These are phyloP conservation scores for Aristolochia californica DNA, from an alignment of 164 flowering plant genomes.

Conservation along the genomic window DNA sequence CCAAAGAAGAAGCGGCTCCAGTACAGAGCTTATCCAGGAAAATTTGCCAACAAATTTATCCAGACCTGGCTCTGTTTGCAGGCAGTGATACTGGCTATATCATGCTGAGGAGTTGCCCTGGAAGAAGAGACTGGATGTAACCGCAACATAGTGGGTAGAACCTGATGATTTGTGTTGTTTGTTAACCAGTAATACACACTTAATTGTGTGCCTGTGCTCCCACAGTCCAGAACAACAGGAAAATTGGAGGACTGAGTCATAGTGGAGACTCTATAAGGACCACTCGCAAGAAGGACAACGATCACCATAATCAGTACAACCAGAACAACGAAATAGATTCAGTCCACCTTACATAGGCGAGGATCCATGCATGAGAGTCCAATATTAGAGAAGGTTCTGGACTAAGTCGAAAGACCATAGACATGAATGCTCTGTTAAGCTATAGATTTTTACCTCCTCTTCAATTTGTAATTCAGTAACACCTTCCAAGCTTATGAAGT, in stretches of 20 bases:
- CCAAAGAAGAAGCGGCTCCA: constrained; percentile 51
- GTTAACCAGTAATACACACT: constrained; percentile 43
- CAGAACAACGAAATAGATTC: too few relatives aligned
- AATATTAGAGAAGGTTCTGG: too few relatives aligned
- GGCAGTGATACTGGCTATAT: constrained; percentile 49
- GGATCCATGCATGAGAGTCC: too few relatives aligned
- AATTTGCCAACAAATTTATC: constrained; percentile 42
- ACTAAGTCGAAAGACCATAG: too few relatives aligned
- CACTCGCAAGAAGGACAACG: too few relatives aligned
- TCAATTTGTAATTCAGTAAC: too few relatives aligned
- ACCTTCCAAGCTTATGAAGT: too few relatives aligned
- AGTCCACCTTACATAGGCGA: too few relatives aligned
- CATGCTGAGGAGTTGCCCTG: constrained; percentile 13
- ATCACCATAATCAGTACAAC: too few relatives aligned
- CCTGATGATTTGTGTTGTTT: constrained; percentile 7
- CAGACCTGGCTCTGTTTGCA: constrained; percentile 70
- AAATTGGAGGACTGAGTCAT: constrained; percentile 19
- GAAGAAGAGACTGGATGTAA: constrained; percentile 36
- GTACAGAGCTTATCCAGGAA: constrained; percentile 34
- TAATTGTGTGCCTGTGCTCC: constrained; percentile 67
- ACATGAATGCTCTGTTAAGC: too few relatives aligned
- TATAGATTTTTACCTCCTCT: too few relatives aligned
- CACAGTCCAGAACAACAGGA: constrained; percentile 70
- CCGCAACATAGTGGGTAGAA: constrained; percentile 34
- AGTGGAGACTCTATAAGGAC: not conserved